Conservation (phyloP, 2,329 filamentous ascomycete genomes). For the Pseudocercospora musae region DNA sequence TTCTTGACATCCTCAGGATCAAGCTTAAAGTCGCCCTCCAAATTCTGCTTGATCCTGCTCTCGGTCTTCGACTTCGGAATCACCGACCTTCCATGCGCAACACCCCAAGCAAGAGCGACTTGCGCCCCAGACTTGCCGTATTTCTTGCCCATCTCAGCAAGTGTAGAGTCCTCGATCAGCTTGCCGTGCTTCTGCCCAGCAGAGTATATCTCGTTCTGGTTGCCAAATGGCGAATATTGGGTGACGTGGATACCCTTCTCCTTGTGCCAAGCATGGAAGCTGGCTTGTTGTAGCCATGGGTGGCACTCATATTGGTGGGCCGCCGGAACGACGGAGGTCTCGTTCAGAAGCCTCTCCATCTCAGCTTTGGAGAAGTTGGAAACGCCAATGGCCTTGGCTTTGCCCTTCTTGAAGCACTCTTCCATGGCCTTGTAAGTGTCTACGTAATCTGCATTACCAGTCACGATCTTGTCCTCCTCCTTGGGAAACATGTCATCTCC, state of each 20-base stretch:
- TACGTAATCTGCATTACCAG: slow-evolving; percentile 48
- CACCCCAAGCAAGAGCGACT: slow-evolving; percentile 54
- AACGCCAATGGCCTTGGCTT: slow-evolving; percentile 52
- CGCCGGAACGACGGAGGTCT: slow-evolving; percentile 36
- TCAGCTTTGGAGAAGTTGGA: slow-evolving; percentile 52
- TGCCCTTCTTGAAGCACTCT: slow-evolving; percentile 31
- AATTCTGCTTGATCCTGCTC: slow-evolving; percentile 34
- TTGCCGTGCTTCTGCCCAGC: slow-evolving; percentile 44
- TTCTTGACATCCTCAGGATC: slow-evolving; percentile 55
- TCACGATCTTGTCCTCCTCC: slow-evolving; percentile 38
- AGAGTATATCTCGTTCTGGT: slow-evolving; percentile 51
- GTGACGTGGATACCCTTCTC: slow-evolving; percentile 52
- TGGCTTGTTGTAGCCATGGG: slow-evolving; percentile 51
- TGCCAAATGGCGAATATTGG: slow-evolving; percentile 56
- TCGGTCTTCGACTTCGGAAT: slow-evolving; percentile 53
- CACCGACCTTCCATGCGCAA: slow-evolving; percentile 50
- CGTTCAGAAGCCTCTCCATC: slow-evolving; percentile 46
- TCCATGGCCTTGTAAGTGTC: slow-evolving; percentile 51
- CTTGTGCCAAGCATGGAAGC: slow-evolving; percentile 50
- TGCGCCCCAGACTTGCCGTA: slow-evolving; percentile 52
- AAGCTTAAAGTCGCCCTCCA: slow-evolving; percentile 56
- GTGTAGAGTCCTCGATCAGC: slow-evolving; percentile 51
- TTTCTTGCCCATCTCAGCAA: slow-evolving; percentile 52
- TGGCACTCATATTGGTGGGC: slow-evolving; percentile 51
- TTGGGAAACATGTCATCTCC: slow-evolving; percentile 49